phyloP scores from a whole-genome alignment of 1,284 basidiomycete species.

The Pisolithus thermaeus region DNA sequence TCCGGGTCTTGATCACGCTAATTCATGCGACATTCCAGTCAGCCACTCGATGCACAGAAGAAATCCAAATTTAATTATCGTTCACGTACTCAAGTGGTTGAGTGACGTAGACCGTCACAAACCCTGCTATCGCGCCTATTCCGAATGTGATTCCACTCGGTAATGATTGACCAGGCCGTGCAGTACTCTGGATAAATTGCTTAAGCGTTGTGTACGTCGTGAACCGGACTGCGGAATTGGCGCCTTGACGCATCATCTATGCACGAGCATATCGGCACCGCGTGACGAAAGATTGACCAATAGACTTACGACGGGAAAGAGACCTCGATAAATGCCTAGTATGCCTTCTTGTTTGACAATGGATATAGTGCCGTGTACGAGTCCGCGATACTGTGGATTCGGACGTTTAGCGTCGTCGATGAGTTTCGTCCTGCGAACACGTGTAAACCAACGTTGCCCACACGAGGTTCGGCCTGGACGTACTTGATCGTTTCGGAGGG shows the following conservation, averaged over 20 bases:
- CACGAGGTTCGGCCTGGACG: slow-evolving; percentile 22
- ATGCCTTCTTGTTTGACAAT: slow-evolving; percentile 87
- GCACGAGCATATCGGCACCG: no score
- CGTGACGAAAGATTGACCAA: neutral
- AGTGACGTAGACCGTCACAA: slow-evolving; percentile 92
- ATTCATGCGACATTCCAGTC: slow-evolving; percentile 3
- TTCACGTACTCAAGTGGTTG: slow-evolving; percentile 85
- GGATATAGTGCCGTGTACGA: slow-evolving; percentile 78
- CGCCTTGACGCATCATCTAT: slow-evolving; percentile 96
- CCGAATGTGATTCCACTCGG: slow-evolving; percentile 90
- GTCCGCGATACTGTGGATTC: slow-evolving; percentile 81
- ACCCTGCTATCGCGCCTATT: slow-evolving; percentile 88
- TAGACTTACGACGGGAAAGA: slow-evolving; percentile 83
- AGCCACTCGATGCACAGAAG: neutral
- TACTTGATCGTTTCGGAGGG: slow-evolving; percentile 99
- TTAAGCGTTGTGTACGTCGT: slow-evolving; percentile 93
- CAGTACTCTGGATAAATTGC: slow-evolving; percentile 83
- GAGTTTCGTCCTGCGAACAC: slow-evolving; percentile 77
- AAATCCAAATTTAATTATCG: neutral
- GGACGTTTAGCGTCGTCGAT: slow-evolving; percentile 91
- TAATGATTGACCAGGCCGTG: slow-evolving; percentile 77
- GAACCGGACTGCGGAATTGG: slow-evolving; percentile 96
- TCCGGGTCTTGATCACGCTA: slow-evolving; percentile 95
- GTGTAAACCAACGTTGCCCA: neutral
- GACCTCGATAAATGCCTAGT: slow-evolving; percentile 81